These are phyloP conservation scores for Vigna unguiculata DNA, from an alignment of 306 rosid species.

Conservation along the genomic window DNA sequence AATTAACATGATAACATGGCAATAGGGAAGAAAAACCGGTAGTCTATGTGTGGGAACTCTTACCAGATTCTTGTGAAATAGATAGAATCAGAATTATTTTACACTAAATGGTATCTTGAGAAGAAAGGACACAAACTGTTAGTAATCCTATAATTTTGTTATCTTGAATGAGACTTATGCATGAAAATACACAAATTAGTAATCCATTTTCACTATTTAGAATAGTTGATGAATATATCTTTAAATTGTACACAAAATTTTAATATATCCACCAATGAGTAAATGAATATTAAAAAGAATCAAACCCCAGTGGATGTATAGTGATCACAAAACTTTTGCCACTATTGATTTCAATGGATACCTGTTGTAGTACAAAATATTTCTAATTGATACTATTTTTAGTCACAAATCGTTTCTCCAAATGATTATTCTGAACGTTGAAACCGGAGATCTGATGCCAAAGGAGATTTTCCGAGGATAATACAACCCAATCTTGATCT, in stretches of 20 bases:
- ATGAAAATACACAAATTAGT: neutral
- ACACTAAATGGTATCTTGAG: conserved; percentile 30
- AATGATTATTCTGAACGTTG: conserved; percentile 49
- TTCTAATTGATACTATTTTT: conserved; percentile 43
- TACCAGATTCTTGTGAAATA: conserved; percentile 46
- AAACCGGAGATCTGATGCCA: conserved; percentile 69
- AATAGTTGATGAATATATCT: neutral
- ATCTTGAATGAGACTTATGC: conserved; percentile 2
- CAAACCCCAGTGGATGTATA: conserved; percentile 39
- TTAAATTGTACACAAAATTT: conserved; percentile 7
- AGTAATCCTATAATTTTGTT: neutral
- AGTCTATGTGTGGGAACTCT: conserved; percentile 36
- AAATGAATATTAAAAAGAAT: conserved; percentile 32
- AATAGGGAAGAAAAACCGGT: conserved; percentile 30
- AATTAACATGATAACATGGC: neutral
- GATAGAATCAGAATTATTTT: conserved; percentile 42
- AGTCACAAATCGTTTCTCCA: conserved; percentile 54
- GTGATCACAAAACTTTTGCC: conserved; percentile 41
- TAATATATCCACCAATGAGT: neutral
- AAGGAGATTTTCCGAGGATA: conserved; percentile 72
- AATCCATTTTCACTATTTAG: conserved; percentile 29
- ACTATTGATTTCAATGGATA: conserved; percentile 48
- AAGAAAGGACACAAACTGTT: conserved; percentile 32
- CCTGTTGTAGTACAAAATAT: conserved; percentile 20
- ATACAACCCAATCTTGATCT: conserved; percentile 48